phyloP scores from a whole-genome alignment of 768 basidiomycete species.

The Boletales sp. region DNA sequence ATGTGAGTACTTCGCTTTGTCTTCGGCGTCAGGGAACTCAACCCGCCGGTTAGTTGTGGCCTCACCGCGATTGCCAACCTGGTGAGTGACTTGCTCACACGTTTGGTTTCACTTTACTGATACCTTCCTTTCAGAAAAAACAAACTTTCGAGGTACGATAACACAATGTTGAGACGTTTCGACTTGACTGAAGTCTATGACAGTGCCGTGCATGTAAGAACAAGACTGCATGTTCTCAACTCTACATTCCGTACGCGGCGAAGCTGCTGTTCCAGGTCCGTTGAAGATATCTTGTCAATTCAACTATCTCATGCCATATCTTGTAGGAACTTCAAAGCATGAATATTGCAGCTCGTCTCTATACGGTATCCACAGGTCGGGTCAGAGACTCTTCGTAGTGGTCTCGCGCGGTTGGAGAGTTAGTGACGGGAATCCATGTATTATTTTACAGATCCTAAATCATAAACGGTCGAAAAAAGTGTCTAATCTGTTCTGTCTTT shows the following conservation, averaged over 20 bases:
- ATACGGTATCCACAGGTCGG: constrained; percentile 83
- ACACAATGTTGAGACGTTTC: not conserved
- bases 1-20: constrained; percentile 55
- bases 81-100: constrained; percentile 40
- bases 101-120: constrained; percentile 11
- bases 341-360: constrained; percentile 88
- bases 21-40: constrained; percentile 4
- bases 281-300: constrained; percentile 1
- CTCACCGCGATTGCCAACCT: constrained; percentile 96
- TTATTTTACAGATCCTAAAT: constrained; percentile 29
- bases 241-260: constrained; percentile 95
- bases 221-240: constrained; percentile 89
- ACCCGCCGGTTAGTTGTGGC: constrained; percentile 62
- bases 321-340: constrained; percentile 87
- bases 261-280: constrained; percentile 92
- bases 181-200: constrained; percentile 1
- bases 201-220: constrained; percentile 95
- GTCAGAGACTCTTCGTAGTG: constrained; percentile 54
- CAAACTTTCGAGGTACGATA: constrained; percentile 84
- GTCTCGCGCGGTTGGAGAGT: not conserved
- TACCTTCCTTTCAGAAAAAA: constrained; percentile 63
- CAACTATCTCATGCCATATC: not conserved
- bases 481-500: constrained; percentile 36
- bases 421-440: constrained; percentile 28
- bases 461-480: constrained; percentile 9